Evolutionary conservation across 2,329 filamentous ascomycete species (phyloP), one percentile per base, ranked within the genome.

Genomic region (Karstenula rhodostoma): DNA sequence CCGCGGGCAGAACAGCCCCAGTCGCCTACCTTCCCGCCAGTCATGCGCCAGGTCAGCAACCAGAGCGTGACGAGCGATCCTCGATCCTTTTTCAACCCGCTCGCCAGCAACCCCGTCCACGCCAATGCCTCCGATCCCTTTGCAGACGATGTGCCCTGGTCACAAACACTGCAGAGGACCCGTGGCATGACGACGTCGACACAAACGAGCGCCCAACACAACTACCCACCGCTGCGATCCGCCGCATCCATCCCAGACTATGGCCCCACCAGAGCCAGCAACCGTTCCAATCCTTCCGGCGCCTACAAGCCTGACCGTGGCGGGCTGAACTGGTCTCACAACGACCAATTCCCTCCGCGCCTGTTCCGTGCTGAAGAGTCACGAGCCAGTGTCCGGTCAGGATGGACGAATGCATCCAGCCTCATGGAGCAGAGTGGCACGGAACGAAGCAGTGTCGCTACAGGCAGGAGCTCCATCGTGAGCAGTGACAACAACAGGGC

Each of bases 361-460:
- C 69, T 71, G n/a, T 77, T 73, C 35, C 71, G 71, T 32, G 60
- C 62, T 12, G 76, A 78, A 43, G 82, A 84, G 61, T 74, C 84
- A 25, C 82, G 87, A 25, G 83, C 85, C 15, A 89, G 87, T 63
- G 83, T 86, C 64, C 83, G 86, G 56, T 90, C 87, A 3, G 84
- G 82, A 27, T 78, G 87, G 73, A 90, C 87, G 3, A 86, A 78
- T 61, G 75, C 81, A 57, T 89, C 87, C 17, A 89, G 86, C 70
- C 78, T 83, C 43, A 78, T 85, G 53, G 85, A 85, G 46, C 72
- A 81, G 7, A 86, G 85, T 63, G 85, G 85, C n/a, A 96, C 92
- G 1, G 92, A 94, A 73, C 86, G 92, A 62, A 96, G 92, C 76
- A 97, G 93, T 72, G 84, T 95, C 52, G 77, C 90, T 65, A 95